These are phyloP conservation scores for Begonia peltatifolia DNA, from an alignment of 306 rosid genomes.

Conservation along the genomic window DNA sequence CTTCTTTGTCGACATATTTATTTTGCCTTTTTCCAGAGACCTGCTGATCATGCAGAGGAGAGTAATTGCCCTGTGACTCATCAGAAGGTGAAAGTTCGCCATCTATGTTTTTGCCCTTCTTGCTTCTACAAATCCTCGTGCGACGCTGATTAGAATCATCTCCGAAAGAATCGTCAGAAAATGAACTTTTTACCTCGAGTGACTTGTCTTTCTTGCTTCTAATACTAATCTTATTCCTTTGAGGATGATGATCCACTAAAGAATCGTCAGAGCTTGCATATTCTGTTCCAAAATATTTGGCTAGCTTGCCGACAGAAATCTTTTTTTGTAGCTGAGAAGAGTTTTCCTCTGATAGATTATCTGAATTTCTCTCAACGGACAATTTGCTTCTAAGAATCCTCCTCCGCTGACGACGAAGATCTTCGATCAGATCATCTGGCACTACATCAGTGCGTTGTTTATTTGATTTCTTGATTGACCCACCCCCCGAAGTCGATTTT, in stretches of 20 bases:
- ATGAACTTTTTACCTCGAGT: constrained; percentile 8
- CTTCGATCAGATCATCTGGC: constrained; percentile 11
- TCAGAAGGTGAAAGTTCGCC: constrained; percentile 23
- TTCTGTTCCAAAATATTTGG: background rate
- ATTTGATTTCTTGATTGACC: constrained; percentile 38
- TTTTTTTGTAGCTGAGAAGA: background rate
- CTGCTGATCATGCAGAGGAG: constrained; percentile 5
- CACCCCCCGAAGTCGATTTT: constrained; percentile 31
- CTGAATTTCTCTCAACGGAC: constrained; percentile 22
- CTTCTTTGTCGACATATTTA: constrained; percentile 11
- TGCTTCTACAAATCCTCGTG: constrained; percentile 17
- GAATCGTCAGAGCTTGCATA: constrained; percentile 23
- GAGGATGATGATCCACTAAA: constrained; percentile 13
- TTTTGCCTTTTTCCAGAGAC: constrained; percentile 14
- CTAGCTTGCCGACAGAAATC: background rate
- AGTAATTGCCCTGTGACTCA: constrained; percentile 13
- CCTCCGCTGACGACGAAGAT: constrained; percentile 14
- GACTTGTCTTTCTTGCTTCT: constrained; percentile 10
- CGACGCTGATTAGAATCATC: constrained; percentile 12
- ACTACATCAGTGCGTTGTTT: constrained; percentile 18
- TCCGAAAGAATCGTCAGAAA: constrained; percentile 24
- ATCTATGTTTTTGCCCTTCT: constrained; percentile 15
- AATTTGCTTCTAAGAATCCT: constrained; percentile 19
- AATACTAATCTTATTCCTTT: constrained; percentile 11
- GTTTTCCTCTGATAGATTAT: constrained; percentile 19